phyloP scores from a whole-genome alignment of 176 grass and related monocot species.

The Oryza punctata region DNA sequence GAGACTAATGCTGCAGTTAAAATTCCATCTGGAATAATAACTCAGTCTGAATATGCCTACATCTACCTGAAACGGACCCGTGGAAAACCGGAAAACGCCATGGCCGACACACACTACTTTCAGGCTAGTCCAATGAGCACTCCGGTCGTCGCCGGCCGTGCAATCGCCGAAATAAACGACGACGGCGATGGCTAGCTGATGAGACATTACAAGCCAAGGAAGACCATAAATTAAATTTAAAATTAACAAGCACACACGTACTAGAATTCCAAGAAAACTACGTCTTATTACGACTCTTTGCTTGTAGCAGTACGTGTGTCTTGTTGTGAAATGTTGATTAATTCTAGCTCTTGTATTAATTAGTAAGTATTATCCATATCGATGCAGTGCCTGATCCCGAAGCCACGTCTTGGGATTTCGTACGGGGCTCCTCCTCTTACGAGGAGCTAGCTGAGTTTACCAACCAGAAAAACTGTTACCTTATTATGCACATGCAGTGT shows the following conservation, averaged over 20 bases:
- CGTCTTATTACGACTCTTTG: background rate
- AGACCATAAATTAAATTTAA: background rate
- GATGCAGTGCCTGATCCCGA: background rate
- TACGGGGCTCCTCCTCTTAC: background rate
- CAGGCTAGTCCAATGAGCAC: slow-evolving; percentile 17
- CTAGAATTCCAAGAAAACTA: background rate
- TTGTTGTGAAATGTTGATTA: slow-evolving; percentile 13
- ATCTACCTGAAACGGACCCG: background rate
- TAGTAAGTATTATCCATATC: background rate
- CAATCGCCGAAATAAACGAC: slow-evolving; percentile 17
- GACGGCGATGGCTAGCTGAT: background rate
- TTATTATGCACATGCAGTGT: slow-evolving; percentile 32
- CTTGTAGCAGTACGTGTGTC: background rate
- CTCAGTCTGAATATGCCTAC: background rate
- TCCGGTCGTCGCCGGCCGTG: slow-evolving; percentile 8
- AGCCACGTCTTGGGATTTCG: slow-evolving; percentile 13
- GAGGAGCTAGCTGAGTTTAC: background rate
- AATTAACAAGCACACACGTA: background rate
- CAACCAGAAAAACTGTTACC: background rate
- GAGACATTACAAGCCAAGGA: background rate
- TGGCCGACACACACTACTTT: background rate
- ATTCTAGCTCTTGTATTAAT: background rate
- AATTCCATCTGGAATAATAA: background rate
- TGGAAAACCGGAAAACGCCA: slow-evolving; percentile 13
- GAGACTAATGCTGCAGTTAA: background rate